phyloP scores from a whole-genome alignment of 768 basidiomycete genomes.

The Rhizopogon vulgaris region DNA sequence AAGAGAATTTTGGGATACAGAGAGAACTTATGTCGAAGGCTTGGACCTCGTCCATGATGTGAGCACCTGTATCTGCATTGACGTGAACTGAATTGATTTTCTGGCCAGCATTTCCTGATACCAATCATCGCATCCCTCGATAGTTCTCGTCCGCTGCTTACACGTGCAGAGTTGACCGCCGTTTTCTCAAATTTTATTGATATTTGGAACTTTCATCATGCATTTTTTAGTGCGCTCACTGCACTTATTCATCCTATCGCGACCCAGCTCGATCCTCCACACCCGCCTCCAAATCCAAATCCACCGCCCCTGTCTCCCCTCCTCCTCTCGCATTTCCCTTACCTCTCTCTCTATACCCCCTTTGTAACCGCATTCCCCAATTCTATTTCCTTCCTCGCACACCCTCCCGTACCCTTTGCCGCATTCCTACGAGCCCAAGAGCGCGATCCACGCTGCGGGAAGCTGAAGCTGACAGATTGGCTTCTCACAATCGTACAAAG shows the following conservation, averaged over 20 bases:
- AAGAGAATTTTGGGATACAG: conserved; percentile 78
- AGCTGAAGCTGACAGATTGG: conserved; percentile 78
- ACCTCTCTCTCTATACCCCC: conserved; percentile 80
- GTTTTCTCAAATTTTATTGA: conserved; percentile 88
- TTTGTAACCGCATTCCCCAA: conserved; percentile 77
- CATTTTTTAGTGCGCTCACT: conserved; percentile 60
- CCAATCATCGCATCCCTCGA: conserved; percentile 76
- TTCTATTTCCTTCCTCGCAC: conserved; percentile 46
- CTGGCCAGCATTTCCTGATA: conserved; percentile 68
- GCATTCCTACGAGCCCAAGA: conserved; percentile 62
- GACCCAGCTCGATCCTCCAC: conserved; percentile 1
- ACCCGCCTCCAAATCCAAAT: conserved; percentile 14
- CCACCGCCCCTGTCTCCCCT: conserved; percentile 48
- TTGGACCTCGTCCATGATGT: conserved; percentile 80
- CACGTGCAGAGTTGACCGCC: conserved; percentile 60
- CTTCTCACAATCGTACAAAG: conserved; percentile 83
- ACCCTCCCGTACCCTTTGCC: conserved; percentile 45
- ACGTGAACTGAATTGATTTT: conserved; percentile 6
- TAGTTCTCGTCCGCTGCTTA: conserved; percentile 59
- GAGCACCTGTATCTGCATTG: conserved; percentile 18
- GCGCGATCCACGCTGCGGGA: conserved; percentile 61
- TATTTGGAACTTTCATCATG: conserved; percentile 83
- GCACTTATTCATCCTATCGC: conserved; percentile 25
- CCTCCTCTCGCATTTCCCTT: conserved; percentile 79
- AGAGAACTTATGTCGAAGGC: conserved; percentile 75